Evolutionary conservation across 2,329 filamentous ascomycete genomes (phyloP), one percentile per base, ranked within the genome.

Genomic region (Hymenoscyphus repandus): DNA sequence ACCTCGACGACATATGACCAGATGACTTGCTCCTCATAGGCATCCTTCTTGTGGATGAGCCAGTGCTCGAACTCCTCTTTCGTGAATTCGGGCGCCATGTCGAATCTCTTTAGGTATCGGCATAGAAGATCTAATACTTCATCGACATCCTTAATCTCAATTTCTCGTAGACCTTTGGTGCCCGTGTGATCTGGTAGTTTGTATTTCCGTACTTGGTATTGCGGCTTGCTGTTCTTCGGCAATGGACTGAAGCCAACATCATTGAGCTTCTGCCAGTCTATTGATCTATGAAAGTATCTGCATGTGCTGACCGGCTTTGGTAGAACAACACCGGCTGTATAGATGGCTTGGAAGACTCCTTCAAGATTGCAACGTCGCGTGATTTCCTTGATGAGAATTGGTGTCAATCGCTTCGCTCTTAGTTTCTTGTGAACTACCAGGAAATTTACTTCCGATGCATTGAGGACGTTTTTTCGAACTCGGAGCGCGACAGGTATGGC

Each of bases 391-490:
- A 99, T 99, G 47, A 99, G 81, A 1, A 97, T 87, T 0, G 93
- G 93, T 0, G 93, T 85, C 39, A 99, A 82, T 48, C 93, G 85
- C 75, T 97, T 96, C 51, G 88, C 83, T 45, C 93, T 88, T 31
- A 99, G 82, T 72, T 97, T 97, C 77, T 97, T 97, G 77, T 99
- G 93, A 49, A 99, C 86, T 65, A 91, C 95, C 59, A 99, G 84
- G 72, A 97, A 99, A 75, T 99, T 99, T 72, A 99, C 93, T 69
- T 99, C 93, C 44, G 88, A 90, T 60, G 88, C 85, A 56, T 83
- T 80, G 53, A 99, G 72, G 51, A 80, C 72, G 53, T 87, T 87
- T 53, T 86, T 76, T 57, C 91, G 87, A 39, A 99, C 84, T 47
- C 86, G 84, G 51, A 99, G 75, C 58, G 85, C 79, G 53, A 93